phyloP scores from a whole-genome alignment of 257 asterid species.

The Phtheirospermum japonicum region DNA sequence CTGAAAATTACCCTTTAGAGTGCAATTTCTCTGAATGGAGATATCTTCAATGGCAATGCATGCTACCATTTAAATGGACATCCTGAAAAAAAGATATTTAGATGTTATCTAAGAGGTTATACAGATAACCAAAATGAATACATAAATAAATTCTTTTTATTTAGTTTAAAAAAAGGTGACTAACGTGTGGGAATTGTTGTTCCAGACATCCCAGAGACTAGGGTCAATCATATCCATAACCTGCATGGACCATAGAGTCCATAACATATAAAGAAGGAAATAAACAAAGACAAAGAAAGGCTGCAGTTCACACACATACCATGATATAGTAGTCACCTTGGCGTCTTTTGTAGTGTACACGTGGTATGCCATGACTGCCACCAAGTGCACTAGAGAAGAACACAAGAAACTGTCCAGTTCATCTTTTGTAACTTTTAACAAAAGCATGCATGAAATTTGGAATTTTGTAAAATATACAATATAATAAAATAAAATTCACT shows the following conservation, averaged over 20 bases:
- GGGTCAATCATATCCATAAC: conserved; percentile 99
- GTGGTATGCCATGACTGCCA: too few species aligned
- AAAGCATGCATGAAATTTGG: not conserved
- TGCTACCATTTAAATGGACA: conserved; percentile 83
- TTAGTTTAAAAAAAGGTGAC: conserved; percentile 19
- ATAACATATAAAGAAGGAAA: not conserved
- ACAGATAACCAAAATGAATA: conserved; percentile 3
- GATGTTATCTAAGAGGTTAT: conserved; percentile 19
- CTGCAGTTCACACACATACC: too few species aligned
- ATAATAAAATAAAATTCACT: too few species aligned
- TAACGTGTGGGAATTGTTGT: conserved; percentile 65
- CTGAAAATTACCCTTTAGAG: too few species aligned
- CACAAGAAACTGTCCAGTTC: conserved; percentile 13
- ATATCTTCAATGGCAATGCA: too few species aligned
- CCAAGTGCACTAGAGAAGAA: conserved; percentile 37
- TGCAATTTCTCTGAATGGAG: too few species aligned
- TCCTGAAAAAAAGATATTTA: conserved; percentile 58
- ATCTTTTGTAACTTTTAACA: conserved; percentile 7
- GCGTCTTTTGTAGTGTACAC: too few species aligned
- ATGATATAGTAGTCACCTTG: too few species aligned
- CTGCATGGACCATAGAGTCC: conserved; percentile 39
- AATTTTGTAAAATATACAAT: too few species aligned
- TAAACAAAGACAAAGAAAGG: conserved; percentile 56
- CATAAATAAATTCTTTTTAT: too few species aligned
- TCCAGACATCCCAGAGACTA: conserved; percentile 88